phyloP scores from a whole-genome alignment of 1,284 basidiomycete species.

The Pulveroboletus sp. region DNA sequence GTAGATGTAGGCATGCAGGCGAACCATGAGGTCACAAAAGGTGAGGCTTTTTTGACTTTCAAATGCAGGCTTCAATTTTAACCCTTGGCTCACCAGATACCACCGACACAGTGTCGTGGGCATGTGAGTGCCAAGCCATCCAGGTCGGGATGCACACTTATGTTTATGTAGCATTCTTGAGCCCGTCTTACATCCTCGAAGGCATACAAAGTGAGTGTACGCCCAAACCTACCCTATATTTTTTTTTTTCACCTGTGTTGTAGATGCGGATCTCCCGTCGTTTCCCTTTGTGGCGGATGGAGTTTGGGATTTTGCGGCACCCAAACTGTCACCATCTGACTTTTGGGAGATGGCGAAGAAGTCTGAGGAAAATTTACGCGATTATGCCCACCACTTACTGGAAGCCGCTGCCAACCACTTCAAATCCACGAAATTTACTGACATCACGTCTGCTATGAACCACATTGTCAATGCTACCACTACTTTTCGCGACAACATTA shows the following conservation, averaged over 20 bases:
- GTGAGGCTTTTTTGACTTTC: not conserved
- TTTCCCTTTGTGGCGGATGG: not conserved
- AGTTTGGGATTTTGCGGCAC: not conserved
- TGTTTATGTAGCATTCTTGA: not conserved
- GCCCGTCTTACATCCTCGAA: not conserved
- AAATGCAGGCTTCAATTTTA: not conserved
- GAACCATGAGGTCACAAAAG: not conserved
- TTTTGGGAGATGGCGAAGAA: slow-evolving; percentile 12
- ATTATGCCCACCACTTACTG: slow-evolving; percentile 10
- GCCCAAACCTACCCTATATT: not conserved
- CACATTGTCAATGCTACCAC: slow-evolving; percentile 3
- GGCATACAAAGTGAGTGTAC: not conserved
- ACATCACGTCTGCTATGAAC: slow-evolving; percentile 2
- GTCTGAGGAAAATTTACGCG: not conserved
- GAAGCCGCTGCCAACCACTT: not conserved
- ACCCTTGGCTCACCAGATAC: not conserved
- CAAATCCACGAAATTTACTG: slow-evolving; percentile 1
- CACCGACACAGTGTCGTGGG: not conserved
- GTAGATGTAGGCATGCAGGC: not conserved
- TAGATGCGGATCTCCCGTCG: slow-evolving; percentile 1
- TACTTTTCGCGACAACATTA: slow-evolving; percentile 4
- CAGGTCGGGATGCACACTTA: not conserved
- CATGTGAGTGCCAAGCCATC: slow-evolving; percentile 1
- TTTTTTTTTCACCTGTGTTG: not conserved
- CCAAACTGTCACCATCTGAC: not conserved